These are phyloP conservation scores for Ilyonectria mors-panacis DNA, from an alignment of 2,329 filamentous ascomycete genomes.

Conservation along the genomic window DNA sequence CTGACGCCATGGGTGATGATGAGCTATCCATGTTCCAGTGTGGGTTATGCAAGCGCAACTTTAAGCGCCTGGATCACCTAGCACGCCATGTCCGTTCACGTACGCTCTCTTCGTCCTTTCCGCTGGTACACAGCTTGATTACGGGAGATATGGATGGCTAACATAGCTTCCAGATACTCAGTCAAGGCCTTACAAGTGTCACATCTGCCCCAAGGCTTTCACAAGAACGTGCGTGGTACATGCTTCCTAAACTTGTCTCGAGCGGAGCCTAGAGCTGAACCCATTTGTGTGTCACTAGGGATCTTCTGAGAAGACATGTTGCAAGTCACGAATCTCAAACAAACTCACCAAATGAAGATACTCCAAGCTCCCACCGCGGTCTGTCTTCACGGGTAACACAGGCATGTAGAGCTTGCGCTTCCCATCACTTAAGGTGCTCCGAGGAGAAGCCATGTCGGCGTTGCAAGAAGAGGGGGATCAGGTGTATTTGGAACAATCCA, in stretches of 20 bases:
- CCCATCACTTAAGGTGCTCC: constrained; percentile 50
- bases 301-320: constrained; percentile 47
- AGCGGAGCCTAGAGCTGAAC: neutral
- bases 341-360: neutral
- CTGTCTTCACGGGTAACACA: constrained; percentile 36
- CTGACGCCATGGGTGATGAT: neutral
- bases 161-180: constrained; percentile 48
- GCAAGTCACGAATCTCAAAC: constrained; percentile 39
- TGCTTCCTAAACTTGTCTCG: neutral
- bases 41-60: constrained; percentile 46
- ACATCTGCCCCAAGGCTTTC: constrained; percentile 49
- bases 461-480: constrained; percentile 46
- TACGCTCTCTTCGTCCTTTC: constrained; percentile 32
- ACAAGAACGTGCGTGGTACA: constrained; percentile 46
- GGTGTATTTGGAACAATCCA: constrained; percentile 45
- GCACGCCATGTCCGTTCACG: constrained; percentile 53
- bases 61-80: constrained; percentile 51
- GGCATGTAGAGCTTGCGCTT: constrained; percentile 49
- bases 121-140: neutral
- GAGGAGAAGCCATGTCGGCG: constrained; percentile 51
- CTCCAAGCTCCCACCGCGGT: neutral
- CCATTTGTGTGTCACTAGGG: constrained; percentile 33
- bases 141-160: neutral
- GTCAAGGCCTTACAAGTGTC: constrained; percentile 50
- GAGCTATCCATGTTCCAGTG: constrained; percentile 45